These are phyloP conservation scores for Leptodermis oblonga DNA, from an alignment of 257 asterid genomes.

Conservation along the genomic window DNA sequence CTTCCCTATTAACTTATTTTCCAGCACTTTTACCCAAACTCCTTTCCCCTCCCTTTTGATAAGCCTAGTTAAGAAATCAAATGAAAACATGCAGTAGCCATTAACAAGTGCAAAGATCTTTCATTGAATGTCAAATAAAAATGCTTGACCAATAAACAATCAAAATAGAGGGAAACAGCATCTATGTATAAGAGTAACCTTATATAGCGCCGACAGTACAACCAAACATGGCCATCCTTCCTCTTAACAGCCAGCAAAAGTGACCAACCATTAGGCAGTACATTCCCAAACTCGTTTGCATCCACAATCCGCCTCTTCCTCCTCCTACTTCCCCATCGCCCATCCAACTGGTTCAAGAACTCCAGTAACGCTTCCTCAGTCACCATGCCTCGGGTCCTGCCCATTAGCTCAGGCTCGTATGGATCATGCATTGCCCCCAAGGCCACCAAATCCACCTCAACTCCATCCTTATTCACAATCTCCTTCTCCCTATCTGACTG, in stretches of 20 bases:
- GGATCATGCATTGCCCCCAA: conserved; percentile 57
- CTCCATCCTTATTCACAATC: conserved; percentile 49
- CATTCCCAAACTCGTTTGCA: conserved; percentile 60
- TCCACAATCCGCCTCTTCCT: conserved; percentile 77
- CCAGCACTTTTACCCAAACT: neutral
- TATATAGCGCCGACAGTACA: conserved; percentile 71
- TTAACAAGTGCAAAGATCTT: neutral
- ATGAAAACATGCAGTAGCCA: neutral
- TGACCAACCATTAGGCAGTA: conserved; percentile 75
- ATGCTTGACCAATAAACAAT: neutral
- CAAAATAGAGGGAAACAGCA: conserved; percentile 1
- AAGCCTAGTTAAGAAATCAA: too few species aligned
- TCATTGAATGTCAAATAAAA: neutral
- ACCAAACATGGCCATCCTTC: conserved; percentile 53
- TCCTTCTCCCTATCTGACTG: conserved; percentile 43
- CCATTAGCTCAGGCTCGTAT: conserved; percentile 43
- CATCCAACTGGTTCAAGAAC: conserved; percentile 51
- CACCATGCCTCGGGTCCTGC: conserved; percentile 43
- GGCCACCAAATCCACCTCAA: conserved; percentile 52
- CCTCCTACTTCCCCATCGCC: conserved; percentile 81
- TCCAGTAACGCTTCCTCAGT: conserved; percentile 55
- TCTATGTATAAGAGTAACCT: conserved; percentile 40
- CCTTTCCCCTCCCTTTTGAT: neutral
- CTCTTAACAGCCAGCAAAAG: conserved; percentile 60
- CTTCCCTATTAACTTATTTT: neutral